These are phyloP conservation scores for Cryoendolithus antarcticus DNA, from an alignment of 2,329 filamentous ascomycete species.

Conservation along the genomic window DNA sequence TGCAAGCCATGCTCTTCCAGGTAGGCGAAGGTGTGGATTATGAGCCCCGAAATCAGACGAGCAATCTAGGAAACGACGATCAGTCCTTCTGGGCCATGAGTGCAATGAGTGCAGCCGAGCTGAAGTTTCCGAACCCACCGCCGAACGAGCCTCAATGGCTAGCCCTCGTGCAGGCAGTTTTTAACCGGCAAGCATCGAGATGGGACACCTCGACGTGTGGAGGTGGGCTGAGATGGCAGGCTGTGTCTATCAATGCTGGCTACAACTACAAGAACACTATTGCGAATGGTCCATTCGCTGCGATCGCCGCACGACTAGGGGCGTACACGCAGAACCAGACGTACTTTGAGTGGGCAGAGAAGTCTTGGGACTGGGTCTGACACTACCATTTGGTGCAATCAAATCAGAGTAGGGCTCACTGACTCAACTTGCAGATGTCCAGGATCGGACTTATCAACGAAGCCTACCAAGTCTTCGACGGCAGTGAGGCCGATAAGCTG, in stretches of 20 bases:
- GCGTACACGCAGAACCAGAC: constrained; percentile 35
- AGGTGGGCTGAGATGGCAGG: constrained; percentile 28
- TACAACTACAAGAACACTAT: constrained; percentile 39
- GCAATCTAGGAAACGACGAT: constrained; percentile 38
- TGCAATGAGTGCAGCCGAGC: constrained; percentile 43
- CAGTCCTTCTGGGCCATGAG: constrained; percentile 47
- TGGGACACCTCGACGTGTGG: constrained; percentile 26
- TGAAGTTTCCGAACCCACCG: constrained; percentile 32
- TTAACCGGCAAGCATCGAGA: constrained; percentile 26
- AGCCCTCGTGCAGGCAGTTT: constrained; percentile 30
- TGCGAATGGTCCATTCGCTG: constrained; percentile 41
- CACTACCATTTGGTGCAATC: no score
- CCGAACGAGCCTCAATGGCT: constrained; percentile 30
- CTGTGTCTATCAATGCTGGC: constrained; percentile 34
- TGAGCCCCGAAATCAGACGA: constrained; percentile 37
- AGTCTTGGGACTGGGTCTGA: constrained; percentile 22
- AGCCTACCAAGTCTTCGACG: constrained; percentile 36
- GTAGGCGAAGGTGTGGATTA: constrained; percentile 45
- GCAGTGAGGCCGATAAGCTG: constrained; percentile 29
- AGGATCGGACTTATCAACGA: constrained; percentile 46
- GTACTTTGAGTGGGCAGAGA: constrained; percentile 52
- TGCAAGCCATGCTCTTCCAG: constrained; percentile 46
- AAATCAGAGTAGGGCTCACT: no score
- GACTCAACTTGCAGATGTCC: constrained; percentile 6
- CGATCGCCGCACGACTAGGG: constrained; percentile 31